Base-by-base conservation (phyloP, 208 protist species). In the Trypanosoma cruzi region DNA sequence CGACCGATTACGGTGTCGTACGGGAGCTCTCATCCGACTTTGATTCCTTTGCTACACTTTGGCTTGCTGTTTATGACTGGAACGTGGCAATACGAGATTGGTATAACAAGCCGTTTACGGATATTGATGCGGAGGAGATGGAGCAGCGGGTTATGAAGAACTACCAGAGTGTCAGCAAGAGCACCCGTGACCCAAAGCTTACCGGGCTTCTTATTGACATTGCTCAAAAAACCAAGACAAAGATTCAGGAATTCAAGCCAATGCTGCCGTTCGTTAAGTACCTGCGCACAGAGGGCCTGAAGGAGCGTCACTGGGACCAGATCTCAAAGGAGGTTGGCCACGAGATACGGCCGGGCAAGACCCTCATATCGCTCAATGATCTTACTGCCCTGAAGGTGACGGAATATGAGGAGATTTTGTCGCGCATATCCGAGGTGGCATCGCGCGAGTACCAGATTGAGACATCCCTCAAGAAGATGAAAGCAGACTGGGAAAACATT, bases 361-460 rank as follows among this genome's bases (percentile, higher is more conserved):
- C 96, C 1, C 84, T 99, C 34, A 71, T 82, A 18, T 86, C 75
- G n/a, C 63, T 99, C 13, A 82, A 89, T 59, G 92, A 97, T 61
- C 74, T 98, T 14, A 86, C 71, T 49, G 61, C 62, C 37, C 60
- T 98, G 65, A 73, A 81, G 24, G 66, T 99, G 24, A 46, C 81
- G 22, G 79, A 96, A 11, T 77, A 98, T 65, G 82, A 88, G 31
- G 89, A 97, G n/a, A 79, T 79, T 22, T 86, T 99, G 36, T 71
- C 87, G 32, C 90, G 94, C 61, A 89, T 98, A 20, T 94, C 94
- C 32, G 97, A 99, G 55, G 82, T 98, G 22, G 98, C 98, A 10
- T 77, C 86, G 14, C 98, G 98, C 70, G 98, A 99, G 82, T 98
- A 92, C 75, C 85, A 91, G 48, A 99, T 99, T 69, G 98, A 99